These are phyloP conservation scores for Saccharomycopsis capsularis DNA, from an alignment of 805 yeast species.

Conservation along the genomic window DNA sequence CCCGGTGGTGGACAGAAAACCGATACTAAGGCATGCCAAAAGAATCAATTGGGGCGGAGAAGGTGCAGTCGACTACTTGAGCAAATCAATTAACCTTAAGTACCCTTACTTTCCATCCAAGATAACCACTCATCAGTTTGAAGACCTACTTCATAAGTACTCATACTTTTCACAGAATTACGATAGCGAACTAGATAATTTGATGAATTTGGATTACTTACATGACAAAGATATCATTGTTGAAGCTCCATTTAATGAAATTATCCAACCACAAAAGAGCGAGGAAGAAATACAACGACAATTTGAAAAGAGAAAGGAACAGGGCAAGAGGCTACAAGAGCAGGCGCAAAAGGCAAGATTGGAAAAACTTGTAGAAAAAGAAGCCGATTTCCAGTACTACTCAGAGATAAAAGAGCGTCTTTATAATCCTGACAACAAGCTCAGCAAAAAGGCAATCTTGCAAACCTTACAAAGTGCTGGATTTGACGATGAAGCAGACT, in stretches of 20 bases:
- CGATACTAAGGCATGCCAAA: conserved; percentile 59
- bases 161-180: conserved; percentile 74
- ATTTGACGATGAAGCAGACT: conserved; percentile 66
- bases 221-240: conserved; percentile 66
- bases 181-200: conserved; percentile 48
- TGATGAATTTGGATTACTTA: conserved; percentile 55
- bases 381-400: conserved; percentile 72
- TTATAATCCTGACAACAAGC: conserved; percentile 25
- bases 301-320: conserved; percentile 74
- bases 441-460: conserved; percentile 48
- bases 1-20: conserved; percentile 71
- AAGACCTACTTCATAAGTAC: conserved; percentile 61
- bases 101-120: conserved; percentile 89
- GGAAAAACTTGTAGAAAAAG: conserved; percentile 74
- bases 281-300: conserved; percentile 76
- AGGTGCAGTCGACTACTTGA: conserved; percentile 57
- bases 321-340: conserved; percentile 83
- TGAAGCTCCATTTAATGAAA: conserved; percentile 74
- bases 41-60: conserved; percentile 91
- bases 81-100: conserved; percentile 60
- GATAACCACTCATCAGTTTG: conserved; percentile 55
- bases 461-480: conserved; percentile 62
- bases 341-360: conserved; percentile 81
- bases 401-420: conserved; percentile 49
- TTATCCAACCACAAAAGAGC: conserved; percentile 61